phyloP scores from a whole-genome alignment of 768 basidiomycete species.

The Suillus brevipes region DNA sequence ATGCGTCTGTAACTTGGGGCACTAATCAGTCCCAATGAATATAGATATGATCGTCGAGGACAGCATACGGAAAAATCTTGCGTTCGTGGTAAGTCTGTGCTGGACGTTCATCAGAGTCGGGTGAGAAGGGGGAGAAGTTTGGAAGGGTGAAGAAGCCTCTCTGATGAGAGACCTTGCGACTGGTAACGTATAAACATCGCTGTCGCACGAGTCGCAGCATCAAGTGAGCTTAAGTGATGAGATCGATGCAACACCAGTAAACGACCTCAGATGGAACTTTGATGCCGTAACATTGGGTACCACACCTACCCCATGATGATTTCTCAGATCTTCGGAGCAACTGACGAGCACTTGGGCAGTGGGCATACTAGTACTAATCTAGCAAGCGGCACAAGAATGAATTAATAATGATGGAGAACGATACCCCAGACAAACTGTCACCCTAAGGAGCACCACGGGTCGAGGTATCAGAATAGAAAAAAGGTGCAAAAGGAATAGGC shows the following conservation, averaged over 20 bases:
- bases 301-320: background rate
- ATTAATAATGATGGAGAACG: background rate
- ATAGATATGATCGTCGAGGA: slow-evolving; percentile 8
- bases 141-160: slow-evolving; percentile 53
- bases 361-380: background rate
- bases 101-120: slow-evolving; percentile 27
- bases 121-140: slow-evolving; percentile 43
- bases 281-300: background rate
- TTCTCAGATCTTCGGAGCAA: background rate
- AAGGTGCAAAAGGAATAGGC: background rate
- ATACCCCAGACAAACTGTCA: background rate
- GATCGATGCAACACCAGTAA: background rate
- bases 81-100: slow-evolving; percentile 77
- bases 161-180: slow-evolving; percentile 8
- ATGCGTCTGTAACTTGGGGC: slow-evolving; percentile 65
- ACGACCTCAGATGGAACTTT: background rate
- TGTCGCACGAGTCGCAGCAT: slow-evolving; percentile 22
- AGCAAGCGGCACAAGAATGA: background rate
- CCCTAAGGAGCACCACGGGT: background rate
- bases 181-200: slow-evolving; percentile 8
- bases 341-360: background rate
- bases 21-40: slow-evolving; percentile 15
- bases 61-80: slow-evolving; percentile 83
- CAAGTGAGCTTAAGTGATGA: background rate
- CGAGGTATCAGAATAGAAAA: background rate